These are phyloP conservation scores for Pseudocercospora crystallina DNA, from an alignment of 2,329 filamentous ascomycete species.

Conservation along the genomic window DNA sequence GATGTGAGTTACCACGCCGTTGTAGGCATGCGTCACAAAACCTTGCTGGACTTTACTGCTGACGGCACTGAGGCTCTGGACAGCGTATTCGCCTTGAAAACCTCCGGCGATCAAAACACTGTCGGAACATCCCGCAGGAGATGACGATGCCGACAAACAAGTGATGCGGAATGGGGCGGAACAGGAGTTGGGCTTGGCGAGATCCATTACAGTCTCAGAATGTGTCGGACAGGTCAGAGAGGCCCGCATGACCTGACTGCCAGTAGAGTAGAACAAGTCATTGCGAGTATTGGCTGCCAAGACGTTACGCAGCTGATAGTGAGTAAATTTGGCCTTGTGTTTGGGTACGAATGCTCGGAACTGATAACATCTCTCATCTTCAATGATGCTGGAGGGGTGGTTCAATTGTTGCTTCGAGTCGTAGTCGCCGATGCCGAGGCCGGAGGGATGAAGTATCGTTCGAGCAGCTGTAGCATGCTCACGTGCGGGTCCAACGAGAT, in stretches of 20 bases:
- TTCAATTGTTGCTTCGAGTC: not conserved
- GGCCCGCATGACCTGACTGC: conserved; percentile 50
- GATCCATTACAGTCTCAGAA: conserved; percentile 49
- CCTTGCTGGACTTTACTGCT: conserved; percentile 34
- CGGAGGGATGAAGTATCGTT: conserved; percentile 29
- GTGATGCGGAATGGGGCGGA: conserved; percentile 20
- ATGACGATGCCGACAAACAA: conserved; percentile 20
- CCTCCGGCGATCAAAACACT: conserved; percentile 52
- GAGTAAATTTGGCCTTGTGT: conserved; percentile 52
- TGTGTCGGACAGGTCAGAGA: conserved; percentile 47
- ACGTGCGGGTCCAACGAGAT: conserved; percentile 28
- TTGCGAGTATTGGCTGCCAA: conserved; percentile 55
- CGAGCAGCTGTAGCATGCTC: conserved; percentile 30
- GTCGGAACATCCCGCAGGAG: not conserved
- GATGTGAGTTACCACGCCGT: conserved; percentile 60
- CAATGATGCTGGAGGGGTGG: conserved; percentile 1
- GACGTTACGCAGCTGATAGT: conserved; percentile 61
- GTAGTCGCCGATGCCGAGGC: not conserved
- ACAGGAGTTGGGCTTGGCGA: conserved; percentile 33
- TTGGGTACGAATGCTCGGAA: conserved; percentile 37
- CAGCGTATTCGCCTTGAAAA: conserved; percentile 58
- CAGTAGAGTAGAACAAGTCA: conserved; percentile 55
- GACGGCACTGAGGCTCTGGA: conserved; percentile 34
- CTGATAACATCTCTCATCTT: conserved; percentile 26
- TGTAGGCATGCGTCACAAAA: conserved; percentile 50